Evolutionary conservation across 2,329 filamentous ascomycete species (phyloP), one percentile per base, ranked within the genome.

Genomic region (Fusarium keratoplasticum): DNA sequence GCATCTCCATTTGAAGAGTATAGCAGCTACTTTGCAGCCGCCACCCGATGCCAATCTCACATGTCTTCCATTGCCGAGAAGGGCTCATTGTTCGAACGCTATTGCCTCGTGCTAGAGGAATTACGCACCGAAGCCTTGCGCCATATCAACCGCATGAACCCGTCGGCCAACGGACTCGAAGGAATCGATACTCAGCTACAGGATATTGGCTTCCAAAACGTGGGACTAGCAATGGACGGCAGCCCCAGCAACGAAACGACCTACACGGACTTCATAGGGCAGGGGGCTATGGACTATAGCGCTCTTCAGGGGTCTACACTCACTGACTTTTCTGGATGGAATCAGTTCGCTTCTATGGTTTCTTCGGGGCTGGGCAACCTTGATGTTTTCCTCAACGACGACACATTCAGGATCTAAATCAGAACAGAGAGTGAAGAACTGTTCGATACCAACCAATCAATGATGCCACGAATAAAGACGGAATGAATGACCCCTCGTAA

Each of bases 291-390:
- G 44, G 77, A 78, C n/a, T 78, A 70, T 20, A 73, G 75, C 6
- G 73, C 76, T 0, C 76, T 79, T 64, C 69, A 76, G 11, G 66
- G 50, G 20, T 68, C 67, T 35, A 64, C 65, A 5, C 62, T 76
- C 6, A 62, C 70, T 4, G 74, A 79, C 16, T 61, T 67, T 13
- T 72, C 74, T 0, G 77, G 77, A 1, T 79, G 77, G 77, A 64
- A 60, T 6, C 73, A 79, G 18, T 79, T 79, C 29, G 77, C 77
- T 2, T 74, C 74, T 0, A 79, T 79, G 77, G 65, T 79, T 1
- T 78, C 77, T 0, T 78, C 77, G 0, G 77, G 77, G 0, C 9
- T 79, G 16, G 77, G 77, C 1, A 79, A 79, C 18, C 61, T 79
- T 2, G 77, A 79, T 61, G 36, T 67, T 1, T 79, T 79, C 36